These are phyloP conservation scores for Candida orba DNA, from an alignment of 805 yeast species.

Conservation along the genomic window DNA sequence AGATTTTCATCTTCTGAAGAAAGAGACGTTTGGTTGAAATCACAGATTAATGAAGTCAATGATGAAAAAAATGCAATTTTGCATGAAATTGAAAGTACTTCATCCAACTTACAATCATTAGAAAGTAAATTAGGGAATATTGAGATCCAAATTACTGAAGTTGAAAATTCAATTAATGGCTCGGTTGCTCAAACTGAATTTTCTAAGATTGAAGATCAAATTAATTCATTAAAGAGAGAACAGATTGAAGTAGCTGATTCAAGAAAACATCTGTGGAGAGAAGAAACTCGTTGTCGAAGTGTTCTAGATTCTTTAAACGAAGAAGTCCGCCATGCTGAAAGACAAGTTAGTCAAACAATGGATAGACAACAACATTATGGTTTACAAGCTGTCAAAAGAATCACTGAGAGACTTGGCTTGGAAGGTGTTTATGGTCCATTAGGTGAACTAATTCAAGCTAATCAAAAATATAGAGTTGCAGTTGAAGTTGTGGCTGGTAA, in stretches of 20 bases:
- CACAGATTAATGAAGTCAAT: conserved; percentile 33
- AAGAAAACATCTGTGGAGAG: conserved; percentile 72
- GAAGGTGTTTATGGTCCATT: conserved; percentile 73
- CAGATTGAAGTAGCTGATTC: conserved; percentile 49
- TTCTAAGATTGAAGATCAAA: conserved; percentile 24
- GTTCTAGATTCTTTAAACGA: conserved; percentile 45
- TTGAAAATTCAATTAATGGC: conserved; percentile 33
- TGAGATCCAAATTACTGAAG: conserved; percentile 25
- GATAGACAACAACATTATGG: conserved; percentile 66
- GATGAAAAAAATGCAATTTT: not conserved
- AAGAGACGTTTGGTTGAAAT: conserved; percentile 59
- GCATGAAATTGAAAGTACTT: too few species aligned
- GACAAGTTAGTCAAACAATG: conserved; percentile 64
- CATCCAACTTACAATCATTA: not conserved
- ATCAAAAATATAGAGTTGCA: conserved; percentile 76
- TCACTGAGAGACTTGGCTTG: conserved; percentile 52
- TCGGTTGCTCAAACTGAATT: conserved; percentile 27
- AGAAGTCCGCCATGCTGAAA: conserved; percentile 50
- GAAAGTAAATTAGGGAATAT: conserved; percentile 15
- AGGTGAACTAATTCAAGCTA: conserved; percentile 75
- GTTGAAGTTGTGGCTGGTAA: conserved; percentile 88
- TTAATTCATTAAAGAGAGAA: conserved; percentile 30
- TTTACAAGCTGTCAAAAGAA: conserved; percentile 57
- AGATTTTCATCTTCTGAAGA: conserved; percentile 49
- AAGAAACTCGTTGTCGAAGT: conserved; percentile 60